phyloP scores from a whole-genome alignment of 768 basidiomycete genomes.

The Ramaria sp. region DNA sequence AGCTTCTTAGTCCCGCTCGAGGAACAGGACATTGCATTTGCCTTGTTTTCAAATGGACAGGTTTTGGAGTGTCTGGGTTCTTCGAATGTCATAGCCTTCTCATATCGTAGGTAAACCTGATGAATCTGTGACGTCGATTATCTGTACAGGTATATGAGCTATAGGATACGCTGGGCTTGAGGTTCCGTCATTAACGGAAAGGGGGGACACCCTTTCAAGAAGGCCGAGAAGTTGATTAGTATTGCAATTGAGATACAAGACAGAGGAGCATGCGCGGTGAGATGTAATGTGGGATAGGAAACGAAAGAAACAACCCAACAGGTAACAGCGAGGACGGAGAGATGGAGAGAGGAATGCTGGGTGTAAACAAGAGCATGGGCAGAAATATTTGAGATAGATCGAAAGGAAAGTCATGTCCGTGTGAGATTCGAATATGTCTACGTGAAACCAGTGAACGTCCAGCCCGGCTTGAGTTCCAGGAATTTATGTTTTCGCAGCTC shows the following conservation, averaged over 20 bases:
- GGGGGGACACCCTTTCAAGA: no score
- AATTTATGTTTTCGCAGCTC: slow-evolving; percentile 76
- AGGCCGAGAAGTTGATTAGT: neutral
- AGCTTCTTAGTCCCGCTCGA: no score
- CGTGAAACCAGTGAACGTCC: slow-evolving; percentile 63
- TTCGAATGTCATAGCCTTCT: no score
- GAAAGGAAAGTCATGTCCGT: neutral
- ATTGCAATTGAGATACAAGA: slow-evolving; percentile 7
- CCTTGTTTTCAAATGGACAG: no score
- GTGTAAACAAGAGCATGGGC: neutral
- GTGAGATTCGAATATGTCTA: slow-evolving; percentile 14
- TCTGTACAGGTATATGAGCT: no score
- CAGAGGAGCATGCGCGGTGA: slow-evolving; percentile 6
- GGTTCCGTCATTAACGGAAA: no score
- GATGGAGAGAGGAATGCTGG: slow-evolving; percentile 1
- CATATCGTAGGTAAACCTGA: no score
- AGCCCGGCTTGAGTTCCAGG: slow-evolving; percentile 57
- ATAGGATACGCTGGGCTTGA: no score
- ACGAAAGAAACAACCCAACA: slow-evolving; percentile 1
- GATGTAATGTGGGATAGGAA: slow-evolving; percentile 8
- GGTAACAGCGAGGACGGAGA: neutral
- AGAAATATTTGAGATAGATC: neutral
- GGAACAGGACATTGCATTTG: no score
- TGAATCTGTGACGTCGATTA: no score
- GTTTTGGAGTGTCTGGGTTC: no score